These are phyloP conservation scores for Phyllosticta capitalensis DNA, from an alignment of 2,329 filamentous ascomycete genomes.

Conservation along the genomic window DNA sequence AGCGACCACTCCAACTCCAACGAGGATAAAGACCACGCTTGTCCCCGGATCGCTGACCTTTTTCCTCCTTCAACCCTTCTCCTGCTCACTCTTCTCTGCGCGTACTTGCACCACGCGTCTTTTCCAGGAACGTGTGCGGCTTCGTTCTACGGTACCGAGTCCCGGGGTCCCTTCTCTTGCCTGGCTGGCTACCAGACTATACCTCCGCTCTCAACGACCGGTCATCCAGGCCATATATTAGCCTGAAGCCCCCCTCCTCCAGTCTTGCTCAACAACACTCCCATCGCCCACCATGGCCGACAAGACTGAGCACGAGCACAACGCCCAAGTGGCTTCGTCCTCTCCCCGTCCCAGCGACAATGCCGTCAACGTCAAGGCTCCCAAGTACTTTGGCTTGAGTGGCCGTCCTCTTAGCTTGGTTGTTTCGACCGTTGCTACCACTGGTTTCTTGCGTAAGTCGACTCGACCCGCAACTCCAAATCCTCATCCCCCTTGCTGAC, in stretches of 20 bases:
- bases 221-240: not conserved
- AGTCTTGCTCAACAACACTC: not conserved
- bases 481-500: not conserved
- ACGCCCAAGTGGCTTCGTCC: constrained; percentile 19
- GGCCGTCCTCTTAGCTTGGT: constrained; percentile 48
- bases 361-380: constrained; percentile 4
- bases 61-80: constrained; percentile 7
- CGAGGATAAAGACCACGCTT: not conserved
- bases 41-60: constrained; percentile 2
- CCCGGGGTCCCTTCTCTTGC: not conserved
- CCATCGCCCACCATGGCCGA: not conserved
- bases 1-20: not conserved
- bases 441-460: constrained; percentile 42
- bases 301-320: not conserved
- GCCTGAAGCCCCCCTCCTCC: not conserved
- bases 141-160: constrained; percentile 4
- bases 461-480: not conserved
- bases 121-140: constrained; percentile 1
- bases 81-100: not conserved
- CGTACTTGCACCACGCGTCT: not conserved
- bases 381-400: constrained; percentile 49
- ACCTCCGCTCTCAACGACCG: not conserved
- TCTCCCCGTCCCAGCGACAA: not conserved
- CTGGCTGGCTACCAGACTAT: constrained; percentile 7
- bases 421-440: constrained; percentile 55